A percentile compares a stretch with the other conserved stretches of the same genome.
These are phyloP conservation scores for Aegilops longissima DNA, from an alignment of 176 grass and related monocot species.

Conservation along the genomic window DNA sequence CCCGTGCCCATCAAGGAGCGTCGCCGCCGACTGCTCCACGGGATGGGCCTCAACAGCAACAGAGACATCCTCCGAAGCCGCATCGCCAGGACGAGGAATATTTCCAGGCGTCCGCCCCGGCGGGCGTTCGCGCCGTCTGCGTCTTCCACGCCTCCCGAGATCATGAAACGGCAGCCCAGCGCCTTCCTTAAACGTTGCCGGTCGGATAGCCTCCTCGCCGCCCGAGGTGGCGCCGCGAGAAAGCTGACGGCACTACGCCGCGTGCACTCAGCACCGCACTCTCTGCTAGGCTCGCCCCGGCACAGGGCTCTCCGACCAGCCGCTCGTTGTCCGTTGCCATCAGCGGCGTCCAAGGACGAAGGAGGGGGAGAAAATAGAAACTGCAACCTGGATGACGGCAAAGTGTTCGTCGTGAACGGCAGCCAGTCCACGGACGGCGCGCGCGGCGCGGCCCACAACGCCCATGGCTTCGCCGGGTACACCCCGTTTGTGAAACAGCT, in stretches of 20 bases:
- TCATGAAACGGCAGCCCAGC: background rate
- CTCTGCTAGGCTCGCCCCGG: background rate
- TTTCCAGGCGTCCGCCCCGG: background rate
- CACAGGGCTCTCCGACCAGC: background rate
- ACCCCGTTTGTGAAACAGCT: constrained; percentile 62
- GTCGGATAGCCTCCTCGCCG: constrained; percentile 37
- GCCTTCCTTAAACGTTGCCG: constrained; percentile 3
- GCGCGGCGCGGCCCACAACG: constrained; percentile 10
- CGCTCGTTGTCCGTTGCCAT: background rate
- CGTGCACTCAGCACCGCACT: constrained; percentile 26
- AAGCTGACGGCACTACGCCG: constrained; percentile 21
- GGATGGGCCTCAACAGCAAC: constrained; percentile 79
- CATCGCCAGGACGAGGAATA: constrained; percentile 14
- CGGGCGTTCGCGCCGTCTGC: background rate
- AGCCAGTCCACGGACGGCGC: constrained; percentile 20
- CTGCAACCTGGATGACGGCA: constrained; percentile 35
- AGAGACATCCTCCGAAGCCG: constrained; percentile 43
- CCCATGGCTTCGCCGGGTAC: constrained; percentile 28
- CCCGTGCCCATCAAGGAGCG: constrained; percentile 69
- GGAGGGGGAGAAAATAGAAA: background rate
- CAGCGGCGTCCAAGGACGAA: background rate
- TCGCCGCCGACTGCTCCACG: constrained; percentile 35
- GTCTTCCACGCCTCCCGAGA: background rate
- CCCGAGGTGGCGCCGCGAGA: background rate
- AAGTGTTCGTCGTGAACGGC: constrained; percentile 44